Conservation (phyloP, 305 asterid species). For the Solanum hybrid region DNA sequence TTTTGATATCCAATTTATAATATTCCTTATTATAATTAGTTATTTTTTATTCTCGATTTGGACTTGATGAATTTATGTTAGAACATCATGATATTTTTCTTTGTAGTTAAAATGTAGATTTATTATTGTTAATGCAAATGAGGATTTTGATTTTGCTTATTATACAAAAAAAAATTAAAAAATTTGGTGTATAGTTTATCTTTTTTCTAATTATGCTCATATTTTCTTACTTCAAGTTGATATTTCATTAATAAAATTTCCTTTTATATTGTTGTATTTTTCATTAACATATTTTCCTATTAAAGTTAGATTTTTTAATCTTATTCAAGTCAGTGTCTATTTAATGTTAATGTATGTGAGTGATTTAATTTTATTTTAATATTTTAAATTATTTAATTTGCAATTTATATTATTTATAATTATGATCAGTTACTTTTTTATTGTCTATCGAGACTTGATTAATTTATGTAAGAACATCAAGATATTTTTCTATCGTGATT, state of each 20-base stretch:
- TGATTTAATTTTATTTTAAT: too few species aligned
- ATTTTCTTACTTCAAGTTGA: background rate
- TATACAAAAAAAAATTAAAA: background rate
- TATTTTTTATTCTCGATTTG: too few species aligned
- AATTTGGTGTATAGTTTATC: background rate
- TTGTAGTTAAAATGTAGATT: background rate
- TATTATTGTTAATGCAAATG: background rate
- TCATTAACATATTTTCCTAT: background rate
- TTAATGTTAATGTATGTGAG: background rate
- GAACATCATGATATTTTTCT: background rate
- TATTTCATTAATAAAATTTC: background rate
- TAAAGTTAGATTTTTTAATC: background rate
- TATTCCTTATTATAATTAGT: background rate
- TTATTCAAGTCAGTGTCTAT: background rate
- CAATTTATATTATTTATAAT: too few species aligned
- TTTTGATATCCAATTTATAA: background rate
- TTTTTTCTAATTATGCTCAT: background rate
- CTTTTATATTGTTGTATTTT: background rate
- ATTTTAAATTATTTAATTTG: too few species aligned
- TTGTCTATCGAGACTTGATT: background rate
- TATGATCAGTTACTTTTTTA: too few species aligned
- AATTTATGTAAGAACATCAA: background rate
- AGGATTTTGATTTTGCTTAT: background rate
- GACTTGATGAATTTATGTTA: background rate
- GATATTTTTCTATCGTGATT: background rate